Evolutionary conservation across 192 early-diverging fungal genomes (phyloP), one percentile per base, ranked within the genome.

Genomic region (Thamnidium elegans): DNA sequence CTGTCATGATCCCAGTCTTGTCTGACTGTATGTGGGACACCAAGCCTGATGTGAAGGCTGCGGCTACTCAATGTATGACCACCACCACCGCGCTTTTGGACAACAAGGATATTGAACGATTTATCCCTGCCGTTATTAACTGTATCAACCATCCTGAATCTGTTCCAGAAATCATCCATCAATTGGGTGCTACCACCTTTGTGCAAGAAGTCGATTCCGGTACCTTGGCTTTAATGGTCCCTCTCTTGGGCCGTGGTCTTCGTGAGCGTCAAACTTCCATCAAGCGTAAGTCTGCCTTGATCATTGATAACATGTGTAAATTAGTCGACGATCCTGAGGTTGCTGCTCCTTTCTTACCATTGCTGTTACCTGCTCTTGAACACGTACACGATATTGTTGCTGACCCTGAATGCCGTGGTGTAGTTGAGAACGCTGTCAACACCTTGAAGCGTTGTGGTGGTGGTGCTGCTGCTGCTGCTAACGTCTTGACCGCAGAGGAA

Each of bases 221-320:
- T 58, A 90, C 89, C 59, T 82, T 92, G 58, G 82, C 88, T 73
- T 85, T 92, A 73, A 90, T 92, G 89, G 84, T 86, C 43, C 90
- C 90, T 17, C 72, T 91, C 26, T 76, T 91, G 66, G 69, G 73
- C 61, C 89, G 89, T 87, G 89, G 83, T 78, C 70, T 87, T 36
- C 72, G 77, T 50, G 89, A 92, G 79, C 80, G 89, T 62, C 75
- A 76, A 58, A 86, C 84, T 58, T 79, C 86, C 58, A 86, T 91
- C 63, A 79, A 87, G 61, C 89, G 91, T 78, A 86, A 87, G 74
- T 80, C 84, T 65, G 84, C 86, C 50, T 84, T 93, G 68, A 91
- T 93, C 71, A 89, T 93, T 68, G 89, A 91, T 80, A 93, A 93
- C 86, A 93, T 93, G 91, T 91, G 87, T 78, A 93, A 91, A 78